Evolutionary conservation across 371 early-diverging fungal species (phyloP).

Genomic region (Mortierella sp.): DNA sequence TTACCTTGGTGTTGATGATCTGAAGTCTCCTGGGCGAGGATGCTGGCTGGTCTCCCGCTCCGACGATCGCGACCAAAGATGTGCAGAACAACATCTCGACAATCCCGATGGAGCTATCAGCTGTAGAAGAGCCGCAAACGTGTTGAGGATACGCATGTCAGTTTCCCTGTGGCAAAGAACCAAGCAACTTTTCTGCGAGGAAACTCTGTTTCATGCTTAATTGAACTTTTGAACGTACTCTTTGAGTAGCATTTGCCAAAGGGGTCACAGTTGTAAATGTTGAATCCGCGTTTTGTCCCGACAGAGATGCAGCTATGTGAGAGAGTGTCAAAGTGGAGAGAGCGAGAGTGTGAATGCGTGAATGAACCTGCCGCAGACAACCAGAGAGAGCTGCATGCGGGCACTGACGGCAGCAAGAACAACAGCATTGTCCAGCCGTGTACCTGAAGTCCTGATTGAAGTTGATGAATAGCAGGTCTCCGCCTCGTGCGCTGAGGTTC

Average conservation of each 20-base stretch:
- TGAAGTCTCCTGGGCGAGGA: conserved; percentile 92
- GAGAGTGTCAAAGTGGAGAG: not conserved
- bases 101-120: conserved; percentile 90
- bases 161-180: not conserved
- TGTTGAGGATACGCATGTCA: not conserved
- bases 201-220: not conserved
- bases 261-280: conserved; percentile 95
- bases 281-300: conserved; percentile 88
- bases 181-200: not conserved
- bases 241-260: conserved; percentile 92
- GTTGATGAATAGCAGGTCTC: conserved; percentile 81
- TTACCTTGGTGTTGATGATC: conserved; percentile 95
- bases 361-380: not conserved
- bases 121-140: conserved; percentile 47
- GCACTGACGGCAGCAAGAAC: too few relatives aligned
- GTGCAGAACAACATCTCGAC: conserved; percentile 98
- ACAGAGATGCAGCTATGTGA: conserved; percentile 88
- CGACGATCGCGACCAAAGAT: conserved; percentile 95
- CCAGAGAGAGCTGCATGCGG: not conserved
- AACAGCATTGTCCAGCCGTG: not conserved
- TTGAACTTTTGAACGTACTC: conserved; percentile 60
- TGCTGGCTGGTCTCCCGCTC: conserved; percentile 92
- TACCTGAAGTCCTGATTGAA: conserved; percentile 96
- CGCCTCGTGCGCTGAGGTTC: conserved; percentile 58
- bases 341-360: not conserved